Base-by-base conservation (phyloP, 169 alveolate genomes). In the Plasmodium blacklocki region DNA sequence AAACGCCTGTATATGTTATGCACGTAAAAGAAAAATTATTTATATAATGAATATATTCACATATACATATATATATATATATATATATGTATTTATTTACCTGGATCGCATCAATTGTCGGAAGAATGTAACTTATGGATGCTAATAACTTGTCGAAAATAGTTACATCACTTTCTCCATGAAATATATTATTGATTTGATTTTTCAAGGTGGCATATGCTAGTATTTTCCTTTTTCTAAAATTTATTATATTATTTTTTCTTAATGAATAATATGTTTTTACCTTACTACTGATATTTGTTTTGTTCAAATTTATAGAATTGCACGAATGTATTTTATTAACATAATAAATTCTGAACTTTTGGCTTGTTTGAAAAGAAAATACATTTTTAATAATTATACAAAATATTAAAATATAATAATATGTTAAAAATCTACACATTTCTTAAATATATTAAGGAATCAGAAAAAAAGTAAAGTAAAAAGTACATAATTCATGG, bases 81-180 rank as follows among this genome's bases (percentile, higher is more conserved):
- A 23, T 64, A 64, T 12, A 64, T 64, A 39, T 26, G 8, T 66
- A 66, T 15, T 4, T 29, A 8, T 11, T 29, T 72, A 80, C 90
- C 47, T 80, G 90, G n/a, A 80, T 39, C 3, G 90, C 90, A 43
- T 80, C 90, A n/a, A 80, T 80, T 60, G 56, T 56, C 32, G 90
- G 90, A 6, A 80, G 74, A 43, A 80, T 66, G 39, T 80, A 80
- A 39, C 85, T 58, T 1, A 74, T 68, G 12, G 90, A 80, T 11
- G 90, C 90, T 8, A 80, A 49, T 12, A 67, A 43, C 15, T 80
- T 80, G 52, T 80, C 90, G 9, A 68, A 58, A 26, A 80, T 5
- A 2, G 90, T 67, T 56, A 80, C 15, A 50, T 80, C 73, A 11
- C 67, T 80, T 80, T 80, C 90, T n/a, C 90, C 90, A 60, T 80